Conservation (phyloP, 164 flowering plant species). For the Liriodendron chinense region DNA sequence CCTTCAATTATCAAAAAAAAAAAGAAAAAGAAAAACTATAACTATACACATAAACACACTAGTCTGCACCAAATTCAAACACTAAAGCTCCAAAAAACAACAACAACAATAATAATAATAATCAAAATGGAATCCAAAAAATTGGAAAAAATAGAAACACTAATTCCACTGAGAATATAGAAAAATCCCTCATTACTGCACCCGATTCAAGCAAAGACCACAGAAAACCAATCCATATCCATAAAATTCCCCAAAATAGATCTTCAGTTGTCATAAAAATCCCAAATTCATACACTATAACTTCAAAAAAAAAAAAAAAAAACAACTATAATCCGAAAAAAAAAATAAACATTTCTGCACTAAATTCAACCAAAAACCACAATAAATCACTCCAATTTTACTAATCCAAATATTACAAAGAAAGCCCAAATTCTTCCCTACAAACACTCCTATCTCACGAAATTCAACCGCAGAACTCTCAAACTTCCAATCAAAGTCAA, state of each 20-base stretch:
- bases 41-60: background rate
- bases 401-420: background rate
- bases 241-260: no score
- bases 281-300: no score
- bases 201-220: background rate
- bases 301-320: no score
- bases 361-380: background rate
- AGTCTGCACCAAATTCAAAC: background rate
- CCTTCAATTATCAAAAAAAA: no score
- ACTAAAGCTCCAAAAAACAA: background rate
- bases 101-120: background rate
- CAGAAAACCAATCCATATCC: no score
- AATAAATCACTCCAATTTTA: no score
- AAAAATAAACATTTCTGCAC: background rate
- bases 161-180: no score
- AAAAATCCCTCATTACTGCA: background rate
- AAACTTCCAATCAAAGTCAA: background rate
- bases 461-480: background rate
- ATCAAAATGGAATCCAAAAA: background rate
- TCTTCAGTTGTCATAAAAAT: no score
- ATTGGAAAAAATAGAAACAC: no score
- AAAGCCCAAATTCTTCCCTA: background rate
- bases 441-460: background rate
- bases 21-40: no score
- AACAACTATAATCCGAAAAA: no score